Conservation (phyloP, 1,139 yeast species). For the Blastobotrys capitulatus region DNA sequence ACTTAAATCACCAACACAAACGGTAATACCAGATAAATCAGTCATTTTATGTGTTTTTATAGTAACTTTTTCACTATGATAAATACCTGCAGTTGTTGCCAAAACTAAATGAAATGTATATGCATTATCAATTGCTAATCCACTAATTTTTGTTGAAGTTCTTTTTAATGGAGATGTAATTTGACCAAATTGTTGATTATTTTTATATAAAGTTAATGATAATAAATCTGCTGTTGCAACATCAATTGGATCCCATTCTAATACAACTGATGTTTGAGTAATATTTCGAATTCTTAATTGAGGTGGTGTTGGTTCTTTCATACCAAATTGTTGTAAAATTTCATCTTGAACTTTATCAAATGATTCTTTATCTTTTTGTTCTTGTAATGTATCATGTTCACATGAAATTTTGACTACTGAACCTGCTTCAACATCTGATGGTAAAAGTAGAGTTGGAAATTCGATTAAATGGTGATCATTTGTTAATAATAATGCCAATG, state of each 20-base stretch:
- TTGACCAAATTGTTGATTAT: conserved; percentile 71
- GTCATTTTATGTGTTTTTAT: conserved; percentile 94
- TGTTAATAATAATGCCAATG: conserved; percentile 83
- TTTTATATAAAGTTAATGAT: conserved; percentile 72
- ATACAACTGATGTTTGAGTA: conserved; percentile 91
- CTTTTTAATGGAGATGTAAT: conserved; percentile 81
- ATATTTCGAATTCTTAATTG: conserved; percentile 65
- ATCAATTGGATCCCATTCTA: conserved; percentile 87
- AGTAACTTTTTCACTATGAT: conserved; percentile 58
- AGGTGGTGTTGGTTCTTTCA: conserved; percentile 67
- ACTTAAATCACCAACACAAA: conserved; percentile 79
- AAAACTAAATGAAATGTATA: conserved; percentile 76
- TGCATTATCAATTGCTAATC: conserved; percentile 79
- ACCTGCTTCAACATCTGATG: conserved; percentile 89
- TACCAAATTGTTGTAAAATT: conserved; percentile 68
- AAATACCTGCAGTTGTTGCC: conserved; percentile 86
- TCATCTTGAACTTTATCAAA: conserved; percentile 69
- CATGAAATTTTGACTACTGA: conserved; percentile 86
- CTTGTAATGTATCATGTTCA: conserved; percentile 71
- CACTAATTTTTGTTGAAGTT: conserved; percentile 82
- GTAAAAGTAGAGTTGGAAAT: conserved; percentile 88
- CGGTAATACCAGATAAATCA: conserved; percentile 86
- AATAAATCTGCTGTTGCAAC: conserved; percentile 80
- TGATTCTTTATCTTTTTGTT: conserved; percentile 49
- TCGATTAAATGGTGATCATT: conserved; percentile 93